Conservation (phyloP, 371 early-diverging fungal genomes). For the Chytridium lagenaria region DNA sequence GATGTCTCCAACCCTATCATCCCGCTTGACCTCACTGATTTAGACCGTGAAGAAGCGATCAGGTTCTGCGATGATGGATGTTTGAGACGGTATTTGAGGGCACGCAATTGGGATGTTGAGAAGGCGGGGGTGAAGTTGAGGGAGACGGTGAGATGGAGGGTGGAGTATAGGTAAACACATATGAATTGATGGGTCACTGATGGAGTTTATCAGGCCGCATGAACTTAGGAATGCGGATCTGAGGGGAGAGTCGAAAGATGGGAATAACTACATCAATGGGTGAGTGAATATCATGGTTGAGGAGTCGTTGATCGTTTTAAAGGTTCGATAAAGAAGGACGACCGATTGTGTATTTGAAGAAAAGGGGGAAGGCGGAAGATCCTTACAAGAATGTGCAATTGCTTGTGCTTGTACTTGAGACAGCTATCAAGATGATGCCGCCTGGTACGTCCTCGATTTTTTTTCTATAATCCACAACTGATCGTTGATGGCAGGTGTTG, state of each 20-base stretch:
- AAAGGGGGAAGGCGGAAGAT: conserved; percentile 11
- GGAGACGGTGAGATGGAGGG: conserved; percentile 75
- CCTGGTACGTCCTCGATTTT: background rate
- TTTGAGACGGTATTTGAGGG: conserved; percentile 72
- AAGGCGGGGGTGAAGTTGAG: conserved; percentile 67
- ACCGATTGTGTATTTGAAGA: conserved; percentile 32
- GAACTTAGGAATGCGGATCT: background rate
- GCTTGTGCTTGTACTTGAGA: conserved; percentile 29
- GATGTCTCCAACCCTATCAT: background rate
- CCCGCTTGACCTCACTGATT: background rate
- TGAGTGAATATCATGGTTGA: background rate
- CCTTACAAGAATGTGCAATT: conserved; percentile 15
- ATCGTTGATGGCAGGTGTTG: conserved; percentile 12
- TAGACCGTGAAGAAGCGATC: background rate
- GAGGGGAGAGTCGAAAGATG: conserved; percentile 1
- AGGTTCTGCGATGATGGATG: conserved; percentile 17
- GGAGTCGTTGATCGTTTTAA: background rate
- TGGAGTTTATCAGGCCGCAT: background rate
- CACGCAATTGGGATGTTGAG: conserved; percentile 72
- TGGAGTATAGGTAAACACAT: conserved; percentile 54
- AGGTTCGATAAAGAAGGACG: conserved; percentile 24
- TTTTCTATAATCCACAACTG: background rate
- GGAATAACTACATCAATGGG: conserved; percentile 24
- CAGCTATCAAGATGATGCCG: conserved; percentile 35
- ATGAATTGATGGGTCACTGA: background rate